Percentiles rank a stretch among this genome's conserved stretches.
phyloP scores from a whole-genome alignment of 208 protist genomes.

The Leishmania gerbilli region DNA sequence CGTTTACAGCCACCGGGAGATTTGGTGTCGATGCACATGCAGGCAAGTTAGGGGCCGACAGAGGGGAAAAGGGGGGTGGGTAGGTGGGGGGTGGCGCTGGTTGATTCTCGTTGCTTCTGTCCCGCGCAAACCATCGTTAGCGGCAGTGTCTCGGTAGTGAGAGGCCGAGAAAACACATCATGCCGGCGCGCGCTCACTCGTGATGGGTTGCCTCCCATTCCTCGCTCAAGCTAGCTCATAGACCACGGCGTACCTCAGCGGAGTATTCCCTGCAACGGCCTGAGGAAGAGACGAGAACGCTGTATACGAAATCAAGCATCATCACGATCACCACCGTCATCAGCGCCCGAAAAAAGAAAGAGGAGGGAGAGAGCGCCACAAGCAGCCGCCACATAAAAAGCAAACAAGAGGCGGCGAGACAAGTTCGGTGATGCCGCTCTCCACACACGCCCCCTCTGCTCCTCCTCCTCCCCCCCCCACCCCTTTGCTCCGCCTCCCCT shows the following conservation, averaged over 20 bases:
- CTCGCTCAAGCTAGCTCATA: background rate
- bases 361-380: too few relatives aligned
- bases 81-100: background rate
- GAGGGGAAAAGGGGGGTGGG: too few relatives aligned
- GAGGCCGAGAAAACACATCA: background rate
- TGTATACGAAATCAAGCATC: background rate
- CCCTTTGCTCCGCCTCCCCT: too few relatives aligned
- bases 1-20: too few relatives aligned
- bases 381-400: background rate
- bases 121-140: background rate
- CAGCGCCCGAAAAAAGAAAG: too few relatives aligned
- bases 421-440: background rate
- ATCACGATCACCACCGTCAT: background rate
- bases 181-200: background rate
- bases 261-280: background rate
- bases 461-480: too few relatives aligned
- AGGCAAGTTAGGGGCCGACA: background rate
- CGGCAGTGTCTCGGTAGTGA: background rate
- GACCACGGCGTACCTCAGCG: background rate
- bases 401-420: background rate
- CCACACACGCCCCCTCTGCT: background rate
- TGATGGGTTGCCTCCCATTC: background rate
- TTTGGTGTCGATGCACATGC: background rate
- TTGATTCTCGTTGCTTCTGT: background rate
- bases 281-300: background rate